Evolutionary conservation across 2,329 filamentous ascomycete genomes (phyloP), one percentile per base, ranked within the genome.

Genomic region (Ascosphaera apis): DNA sequence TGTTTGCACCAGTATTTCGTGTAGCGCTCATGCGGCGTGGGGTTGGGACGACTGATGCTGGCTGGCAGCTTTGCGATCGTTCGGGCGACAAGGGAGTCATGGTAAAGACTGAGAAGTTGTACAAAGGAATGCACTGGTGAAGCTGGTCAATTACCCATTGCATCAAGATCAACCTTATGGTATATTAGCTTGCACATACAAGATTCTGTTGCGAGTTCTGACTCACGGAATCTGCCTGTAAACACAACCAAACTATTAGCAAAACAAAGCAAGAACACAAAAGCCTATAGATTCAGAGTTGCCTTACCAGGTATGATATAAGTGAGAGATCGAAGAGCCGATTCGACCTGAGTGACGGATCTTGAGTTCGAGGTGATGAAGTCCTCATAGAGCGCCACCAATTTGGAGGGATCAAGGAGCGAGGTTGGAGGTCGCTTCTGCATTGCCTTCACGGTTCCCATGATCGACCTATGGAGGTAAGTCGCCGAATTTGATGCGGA

Each of bases 351-450:
- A 35, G 82, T 81, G 36, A 98, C 83, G 40, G 91, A 82, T 49
- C 82, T 77, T 41, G 83, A 75, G 54, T 98, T 98, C 60, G 86
- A 88, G 42, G 80, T 78, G 61, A 98, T 86, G 58, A 95, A 93
- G 44, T 88, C 76, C 39, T 58, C 56, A 36, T 58, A 58, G 16
- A 56, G 40, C 23, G 46, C 47, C 13, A 56, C 40, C 50, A 55
- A 55, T 41, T 55, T 57, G 1, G 51, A 52, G n/a, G 55, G 54
- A 25, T 48, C 46, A 31, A 54, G 42, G 39, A 56, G 43, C 32
- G 40, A 48, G 17, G 46, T 39, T 15, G 50, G 46, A 36, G 54
- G 41, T 27, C 44, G 46, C 33, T 43, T 49, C 31, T 47, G 44
- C 21, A 45, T 40, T 17, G 46, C 44, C 38, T 42, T 42, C 33